phyloP scores from a whole-genome alignment of 2,329 filamentous ascomycete genomes.

The Cytospora piceicola region DNA sequence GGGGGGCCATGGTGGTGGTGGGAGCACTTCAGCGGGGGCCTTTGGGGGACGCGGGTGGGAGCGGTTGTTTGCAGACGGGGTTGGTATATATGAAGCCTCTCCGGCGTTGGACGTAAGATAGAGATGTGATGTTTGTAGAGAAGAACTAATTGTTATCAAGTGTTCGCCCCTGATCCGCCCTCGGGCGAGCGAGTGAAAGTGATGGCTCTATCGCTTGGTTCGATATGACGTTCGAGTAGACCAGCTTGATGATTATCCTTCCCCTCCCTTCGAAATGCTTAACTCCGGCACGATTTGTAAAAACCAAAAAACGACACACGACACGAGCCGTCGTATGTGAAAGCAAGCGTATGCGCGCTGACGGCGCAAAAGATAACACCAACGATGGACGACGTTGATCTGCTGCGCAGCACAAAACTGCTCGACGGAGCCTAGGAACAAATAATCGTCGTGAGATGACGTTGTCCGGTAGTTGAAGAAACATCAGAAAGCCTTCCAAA shows the following conservation, averaged over 20 bases:
- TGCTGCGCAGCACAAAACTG: neutral
- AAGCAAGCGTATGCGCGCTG: neutral
- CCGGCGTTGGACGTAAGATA: too few relatives aligned
- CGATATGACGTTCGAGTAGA: neutral
- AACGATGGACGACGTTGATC: neutral
- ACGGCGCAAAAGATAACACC: neutral
- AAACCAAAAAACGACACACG: too few relatives aligned
- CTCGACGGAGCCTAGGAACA: neutral
- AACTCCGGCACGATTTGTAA: neutral
- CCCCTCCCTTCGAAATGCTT: neutral
- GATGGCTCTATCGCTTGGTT: neutral
- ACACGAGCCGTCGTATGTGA: neutral
- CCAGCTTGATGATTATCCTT: neutral
- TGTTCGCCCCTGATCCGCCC: neutral
- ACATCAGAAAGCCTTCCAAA: too few relatives aligned
- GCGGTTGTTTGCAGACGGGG: neutral
- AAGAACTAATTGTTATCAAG: neutral
- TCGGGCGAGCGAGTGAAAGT: neutral
- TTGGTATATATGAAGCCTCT: neutral
- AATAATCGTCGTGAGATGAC: neutral
- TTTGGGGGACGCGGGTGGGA: too few relatives aligned
- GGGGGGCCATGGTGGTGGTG: conserved; percentile 22
- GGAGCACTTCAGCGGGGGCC: too few relatives aligned
- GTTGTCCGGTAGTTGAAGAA: too few relatives aligned
- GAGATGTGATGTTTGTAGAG: neutral